Conservation (phyloP, 306 rosid genomes). For the Styphnolobium japonicum region DNA sequence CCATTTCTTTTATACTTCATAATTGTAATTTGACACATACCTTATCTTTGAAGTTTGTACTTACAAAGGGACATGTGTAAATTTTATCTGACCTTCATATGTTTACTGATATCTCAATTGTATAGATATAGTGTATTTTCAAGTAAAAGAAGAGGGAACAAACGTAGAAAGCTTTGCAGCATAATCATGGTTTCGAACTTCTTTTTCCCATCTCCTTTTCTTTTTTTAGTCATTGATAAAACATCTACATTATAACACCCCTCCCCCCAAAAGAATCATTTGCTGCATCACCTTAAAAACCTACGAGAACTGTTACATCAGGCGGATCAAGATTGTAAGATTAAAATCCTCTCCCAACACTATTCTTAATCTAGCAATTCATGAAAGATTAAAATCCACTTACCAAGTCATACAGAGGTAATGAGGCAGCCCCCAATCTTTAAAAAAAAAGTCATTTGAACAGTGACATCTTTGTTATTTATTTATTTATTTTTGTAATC, state of each 20-base stretch:
- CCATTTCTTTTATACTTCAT: neutral
- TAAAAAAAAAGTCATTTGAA: neutral
- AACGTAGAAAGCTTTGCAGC: neutral
- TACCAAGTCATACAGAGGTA: neutral
- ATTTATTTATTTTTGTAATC: no score
- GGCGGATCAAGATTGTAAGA: neutral
- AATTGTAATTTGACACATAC: slow-evolving; percentile 7
- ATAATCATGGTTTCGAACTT: neutral
- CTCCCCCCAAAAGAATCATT: neutral
- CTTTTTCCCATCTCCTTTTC: neutral
- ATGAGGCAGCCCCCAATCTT: neutral
- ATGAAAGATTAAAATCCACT: neutral
- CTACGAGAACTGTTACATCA: neutral
- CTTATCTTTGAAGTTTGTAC: neutral
- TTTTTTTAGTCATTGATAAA: neutral
- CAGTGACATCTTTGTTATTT: neutral
- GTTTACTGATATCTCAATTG: slow-evolving; percentile 1
- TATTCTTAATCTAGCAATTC: neutral
- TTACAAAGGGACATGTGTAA: slow-evolving; percentile 17
- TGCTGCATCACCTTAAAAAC: neutral
- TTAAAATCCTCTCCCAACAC: neutral
- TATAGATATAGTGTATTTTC: neutral
- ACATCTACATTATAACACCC: neutral
- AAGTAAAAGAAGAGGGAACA: neutral
- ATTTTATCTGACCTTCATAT: neutral